Evolutionary conservation across 176 grass and related monocot genomes (phyloP).

Genomic region (Rhynchospora pubera): DNA sequence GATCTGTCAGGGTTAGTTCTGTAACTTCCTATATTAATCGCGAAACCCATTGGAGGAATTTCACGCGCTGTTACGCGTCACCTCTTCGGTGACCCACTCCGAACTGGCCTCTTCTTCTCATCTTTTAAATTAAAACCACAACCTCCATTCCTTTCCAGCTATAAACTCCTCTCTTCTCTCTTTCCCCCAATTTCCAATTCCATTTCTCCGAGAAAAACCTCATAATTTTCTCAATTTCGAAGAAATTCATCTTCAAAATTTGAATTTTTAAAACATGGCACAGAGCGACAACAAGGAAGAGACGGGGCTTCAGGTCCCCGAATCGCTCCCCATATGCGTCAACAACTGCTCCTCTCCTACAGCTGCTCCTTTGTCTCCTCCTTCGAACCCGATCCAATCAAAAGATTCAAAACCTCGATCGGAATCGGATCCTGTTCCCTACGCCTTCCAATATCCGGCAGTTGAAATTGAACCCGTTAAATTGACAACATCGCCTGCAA

Average conservation of each 20-base stretch:
- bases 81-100: constrained; percentile 35
- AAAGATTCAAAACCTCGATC: not conserved
- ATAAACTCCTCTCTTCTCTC: constrained; percentile 16
- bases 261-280: constrained; percentile 36
- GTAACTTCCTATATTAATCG: constrained; percentile 9
- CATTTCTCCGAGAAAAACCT: not conserved
- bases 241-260: not conserved
- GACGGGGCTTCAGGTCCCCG: constrained; percentile 62
- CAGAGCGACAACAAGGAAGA: constrained; percentile 92
- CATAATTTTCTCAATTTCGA: not conserved
- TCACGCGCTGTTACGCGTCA: constrained; percentile 30
- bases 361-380: not conserved
- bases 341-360: constrained; percentile 60
- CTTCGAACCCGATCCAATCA: not conserved
- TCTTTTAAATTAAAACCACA: constrained; percentile 24
- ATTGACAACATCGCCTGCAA: constrained; percentile 7
- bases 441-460: not conserved
- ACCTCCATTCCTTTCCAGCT: constrained; percentile 20
- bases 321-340: constrained; percentile 72
- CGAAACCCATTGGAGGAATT: constrained; percentile 23
- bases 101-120: not conserved
- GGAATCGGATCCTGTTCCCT: not conserved
- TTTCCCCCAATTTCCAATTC: not conserved
- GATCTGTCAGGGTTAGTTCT: constrained; percentile 5
- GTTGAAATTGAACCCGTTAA: not conserved